Conservation (phyloP, 2,329 filamentous ascomycete species). For the Fusarium keratoplasticum region DNA sequence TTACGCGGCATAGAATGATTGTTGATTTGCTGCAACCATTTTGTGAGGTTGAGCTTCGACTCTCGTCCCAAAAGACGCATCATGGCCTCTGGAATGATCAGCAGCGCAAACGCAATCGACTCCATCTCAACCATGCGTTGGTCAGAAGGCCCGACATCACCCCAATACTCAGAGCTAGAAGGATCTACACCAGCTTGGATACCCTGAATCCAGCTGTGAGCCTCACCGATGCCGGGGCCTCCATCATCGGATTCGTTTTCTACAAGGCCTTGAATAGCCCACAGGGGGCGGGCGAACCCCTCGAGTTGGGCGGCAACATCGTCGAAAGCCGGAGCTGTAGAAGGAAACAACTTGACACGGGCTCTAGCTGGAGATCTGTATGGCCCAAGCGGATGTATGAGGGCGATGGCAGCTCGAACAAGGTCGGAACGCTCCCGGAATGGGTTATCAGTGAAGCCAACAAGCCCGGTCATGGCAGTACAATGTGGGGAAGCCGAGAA, state of each 20-base stretch:
- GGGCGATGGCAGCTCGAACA: conserved; percentile 46
- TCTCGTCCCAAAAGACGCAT: conserved; percentile 40
- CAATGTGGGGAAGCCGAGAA: not conserved
- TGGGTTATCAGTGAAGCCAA: conserved; percentile 55
- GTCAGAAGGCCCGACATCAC: conserved; percentile 55
- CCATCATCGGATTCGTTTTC: not conserved
- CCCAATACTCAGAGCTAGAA: conserved; percentile 57
- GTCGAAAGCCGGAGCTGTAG: conserved; percentile 54
- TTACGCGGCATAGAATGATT: conserved; percentile 56
- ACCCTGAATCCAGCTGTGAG: conserved; percentile 38
- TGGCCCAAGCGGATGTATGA: conserved; percentile 47
- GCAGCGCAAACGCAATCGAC: conserved; percentile 59
- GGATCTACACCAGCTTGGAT: conserved; percentile 49
- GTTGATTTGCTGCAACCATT: conserved; percentile 57
- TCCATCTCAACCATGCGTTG: conserved; percentile 66
- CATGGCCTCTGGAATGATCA: conserved; percentile 50
- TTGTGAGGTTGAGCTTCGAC: conserved; percentile 49
- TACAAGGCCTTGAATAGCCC: conserved; percentile 8
- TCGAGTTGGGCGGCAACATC: conserved; percentile 57
- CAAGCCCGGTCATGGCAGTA: conserved; percentile 47
- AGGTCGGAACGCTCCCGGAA: conserved; percentile 51
- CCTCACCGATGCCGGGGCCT: not conserved
- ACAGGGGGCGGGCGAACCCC: conserved; percentile 49
- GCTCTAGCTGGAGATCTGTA: conserved; percentile 50
- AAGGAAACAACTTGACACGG: conserved; percentile 50